A percentile compares a stretch with the other conserved stretches of the same genome.
phyloP scores from a whole-genome alignment of 192 early-diverging fungal species.

The Coemansia sp. region DNA sequence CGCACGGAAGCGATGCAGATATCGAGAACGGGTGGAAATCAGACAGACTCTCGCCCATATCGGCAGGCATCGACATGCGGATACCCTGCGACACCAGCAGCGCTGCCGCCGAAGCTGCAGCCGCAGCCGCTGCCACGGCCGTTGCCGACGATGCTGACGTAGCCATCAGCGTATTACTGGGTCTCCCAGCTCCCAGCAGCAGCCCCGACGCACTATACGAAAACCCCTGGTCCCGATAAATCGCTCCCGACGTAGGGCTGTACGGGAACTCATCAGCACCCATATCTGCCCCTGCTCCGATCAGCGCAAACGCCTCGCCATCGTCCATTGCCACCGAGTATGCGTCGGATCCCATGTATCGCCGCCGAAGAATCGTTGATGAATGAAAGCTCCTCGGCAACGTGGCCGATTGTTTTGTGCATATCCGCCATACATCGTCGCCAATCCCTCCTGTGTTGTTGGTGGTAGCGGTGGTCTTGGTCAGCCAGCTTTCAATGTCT shows the following conservation, averaged over 20 bases:
- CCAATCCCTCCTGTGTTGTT: background rate
- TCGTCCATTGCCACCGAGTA: background rate
- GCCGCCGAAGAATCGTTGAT: slow-evolving; percentile 33
- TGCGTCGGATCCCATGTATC: slow-evolving; percentile 1
- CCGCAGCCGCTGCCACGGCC: background rate
- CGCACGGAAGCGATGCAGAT: background rate
- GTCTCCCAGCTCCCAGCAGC: background rate
- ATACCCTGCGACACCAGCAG: background rate
- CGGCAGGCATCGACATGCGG: slow-evolving; percentile 40
- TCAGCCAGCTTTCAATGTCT: background rate
- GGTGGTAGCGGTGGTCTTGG: background rate
- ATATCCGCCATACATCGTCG: slow-evolving; percentile 5
- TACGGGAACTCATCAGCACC: background rate
- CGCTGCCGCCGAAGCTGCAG: slow-evolving; percentile 2
- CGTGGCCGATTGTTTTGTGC: slow-evolving; percentile 16
- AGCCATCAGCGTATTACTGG: slow-evolving; percentile 1
- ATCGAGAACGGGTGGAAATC: background rate
- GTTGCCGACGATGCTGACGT: background rate
- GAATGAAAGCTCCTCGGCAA: slow-evolving; percentile 29
- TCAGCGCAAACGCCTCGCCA: background rate
- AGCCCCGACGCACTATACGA: background rate
- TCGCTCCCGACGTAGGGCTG: background rate
- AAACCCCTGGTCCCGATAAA: background rate
- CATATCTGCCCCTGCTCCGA: background rate
- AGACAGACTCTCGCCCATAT: slow-evolving; percentile 19